Percentiles rank a stretch among this genome's conserved stretches.
Conservation (phyloP, 2,329 filamentous ascomycete species). For the Colletotrichum filicis region DNA sequence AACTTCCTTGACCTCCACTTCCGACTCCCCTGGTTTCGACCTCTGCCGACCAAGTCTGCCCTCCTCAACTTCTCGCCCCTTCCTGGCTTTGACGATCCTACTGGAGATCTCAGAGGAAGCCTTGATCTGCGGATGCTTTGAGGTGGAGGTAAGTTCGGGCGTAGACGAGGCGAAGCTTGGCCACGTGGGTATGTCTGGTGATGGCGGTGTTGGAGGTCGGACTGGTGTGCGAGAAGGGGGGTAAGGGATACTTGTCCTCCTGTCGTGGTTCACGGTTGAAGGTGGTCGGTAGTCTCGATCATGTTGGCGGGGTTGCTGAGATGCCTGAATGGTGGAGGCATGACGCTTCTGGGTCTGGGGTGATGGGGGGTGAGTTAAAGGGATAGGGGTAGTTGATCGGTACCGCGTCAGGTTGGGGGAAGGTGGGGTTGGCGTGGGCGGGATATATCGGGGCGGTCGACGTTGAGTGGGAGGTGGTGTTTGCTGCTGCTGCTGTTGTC, state of each 20-base stretch:
- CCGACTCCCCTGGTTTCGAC: neutral
- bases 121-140: neutral
- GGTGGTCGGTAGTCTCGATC: neutral
- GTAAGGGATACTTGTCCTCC: neutral
- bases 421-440: neutral
- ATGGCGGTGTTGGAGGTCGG: neutral
- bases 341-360: neutral
- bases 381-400: neutral
- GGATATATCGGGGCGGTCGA: neutral
- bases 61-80: neutral
- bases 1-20: neutral
- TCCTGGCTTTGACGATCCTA: neutral
- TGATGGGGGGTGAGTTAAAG: neutral
- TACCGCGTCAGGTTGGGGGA: neutral
- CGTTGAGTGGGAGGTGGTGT: neutral
- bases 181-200: neutral
- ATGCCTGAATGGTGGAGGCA: neutral
- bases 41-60: neutral
- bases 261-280: neutral
- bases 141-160: neutral
- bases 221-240: neutral
- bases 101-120: neutral
- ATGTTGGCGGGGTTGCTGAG: neutral
- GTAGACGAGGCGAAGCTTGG: neutral
- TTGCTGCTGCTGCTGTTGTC: neutral